Evolutionary conservation across 75 land plant genomes (phyloP), one percentile per base, ranked within the genome.

Genomic region (Pseudotsuga menziesii): DNA sequence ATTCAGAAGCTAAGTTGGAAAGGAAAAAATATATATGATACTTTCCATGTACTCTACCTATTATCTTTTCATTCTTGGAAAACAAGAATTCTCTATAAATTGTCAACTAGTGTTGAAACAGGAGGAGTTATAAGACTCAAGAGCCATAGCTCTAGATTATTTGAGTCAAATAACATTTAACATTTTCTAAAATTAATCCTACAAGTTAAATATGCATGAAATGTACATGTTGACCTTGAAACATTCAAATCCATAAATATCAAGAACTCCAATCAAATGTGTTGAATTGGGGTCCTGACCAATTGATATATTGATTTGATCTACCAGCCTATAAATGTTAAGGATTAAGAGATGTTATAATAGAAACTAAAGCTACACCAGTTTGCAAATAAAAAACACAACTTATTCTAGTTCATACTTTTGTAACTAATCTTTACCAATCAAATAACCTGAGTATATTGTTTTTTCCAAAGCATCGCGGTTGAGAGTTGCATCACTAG

Each of bases 231-330:
- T 89, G 60, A 83, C 82, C 81, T 91, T 88, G 79, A 94, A 97
- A 75, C 96, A 94, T 83, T 97, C 99, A 90, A 97, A 97, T 71
- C 99, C 99, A 83, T 94, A 97, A 48, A 97, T 97, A 69, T 97
- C 99, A 76, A 97, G 93, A 58, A 97, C 98, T 36, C 96, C 98
- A 81, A 97, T 93, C 70, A 91, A 76, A 75, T 86, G 83, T 52
- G 83, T 86, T 15, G 98, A 95, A 22, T 85, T 85, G 23, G 90
- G 84, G 85, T 95, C 96, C 84, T 95, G 96, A 26, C 98, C 99
- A 75, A 94, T 95, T 23, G 99, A 97, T 64, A 78, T 80, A 77
- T 97, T 97, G 59, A 97, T 94, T 58, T 89, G 89, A 39, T 92
- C 92, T 22, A 97, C 99, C 82, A 97, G 58, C 91, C 91, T 91